A percentile compares a stretch with the other conserved stretches of the same genome.
phyloP scores from a whole-genome alignment of 75 land plant species.

The Picea sitchensis region DNA sequence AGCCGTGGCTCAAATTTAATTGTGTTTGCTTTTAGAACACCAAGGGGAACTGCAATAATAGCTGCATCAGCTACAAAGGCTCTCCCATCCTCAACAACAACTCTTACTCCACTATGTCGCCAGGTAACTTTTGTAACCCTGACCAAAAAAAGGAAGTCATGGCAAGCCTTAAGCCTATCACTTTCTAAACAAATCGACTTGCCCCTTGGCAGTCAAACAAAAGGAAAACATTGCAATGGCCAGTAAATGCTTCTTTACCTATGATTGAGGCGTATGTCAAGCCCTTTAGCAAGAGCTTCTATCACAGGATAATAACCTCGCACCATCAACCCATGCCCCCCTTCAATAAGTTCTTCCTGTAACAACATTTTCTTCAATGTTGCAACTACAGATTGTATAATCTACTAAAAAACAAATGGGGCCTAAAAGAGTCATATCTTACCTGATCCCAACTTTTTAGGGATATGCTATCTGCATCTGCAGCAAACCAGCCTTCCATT shows the following conservation, averaged over 20 bases:
- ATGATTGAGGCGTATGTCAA: conserved; percentile 68
- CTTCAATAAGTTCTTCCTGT: conserved; percentile 79
- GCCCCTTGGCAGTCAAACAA: background rate
- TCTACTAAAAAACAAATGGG: background rate
- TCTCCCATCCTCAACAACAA: conserved; percentile 49
- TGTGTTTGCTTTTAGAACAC: conserved; percentile 65
- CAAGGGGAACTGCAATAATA: conserved; percentile 72
- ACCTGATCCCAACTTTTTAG: conserved; percentile 44
- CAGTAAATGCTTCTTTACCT: conserved; percentile 30
- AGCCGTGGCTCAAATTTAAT: conserved; percentile 72
- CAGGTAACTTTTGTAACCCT: conserved; percentile 56
- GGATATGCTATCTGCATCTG: conserved; percentile 48
- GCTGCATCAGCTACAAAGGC: conserved; percentile 70
- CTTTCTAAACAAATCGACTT: background rate
- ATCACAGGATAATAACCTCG: conserved; percentile 72
- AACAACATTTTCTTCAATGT: background rate
- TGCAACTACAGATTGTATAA: background rate
- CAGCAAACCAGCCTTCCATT: conserved; percentile 60
- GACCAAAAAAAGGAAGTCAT: background rate
- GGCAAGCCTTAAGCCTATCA: background rate
- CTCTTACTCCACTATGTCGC: conserved; percentile 40
- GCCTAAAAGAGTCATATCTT: conserved; percentile 1
- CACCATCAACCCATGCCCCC: conserved; percentile 90
- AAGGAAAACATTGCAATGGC: background rate
- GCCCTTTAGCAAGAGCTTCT: conserved; percentile 60